These are phyloP conservation scores for Taiozyma onychis DNA, from an alignment of 1,139 yeast species.

Conservation along the genomic window DNA sequence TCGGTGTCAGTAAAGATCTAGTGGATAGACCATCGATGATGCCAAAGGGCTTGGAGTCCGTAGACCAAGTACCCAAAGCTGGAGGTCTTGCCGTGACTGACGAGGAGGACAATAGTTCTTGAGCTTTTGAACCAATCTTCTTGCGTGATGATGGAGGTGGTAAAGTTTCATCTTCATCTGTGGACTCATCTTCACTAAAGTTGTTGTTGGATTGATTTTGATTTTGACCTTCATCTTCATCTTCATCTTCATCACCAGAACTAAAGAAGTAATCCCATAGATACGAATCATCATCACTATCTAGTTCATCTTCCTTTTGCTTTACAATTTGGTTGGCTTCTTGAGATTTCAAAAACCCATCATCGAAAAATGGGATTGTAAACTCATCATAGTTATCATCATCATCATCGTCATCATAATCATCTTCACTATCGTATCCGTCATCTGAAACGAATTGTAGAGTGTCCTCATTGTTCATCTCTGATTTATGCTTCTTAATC, in stretches of 20 bases:
- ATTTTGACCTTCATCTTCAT: slow-evolving; percentile 29
- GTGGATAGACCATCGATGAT: slow-evolving; percentile 93
- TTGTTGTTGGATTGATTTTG: slow-evolving; percentile 25
- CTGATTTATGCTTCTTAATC: slow-evolving; percentile 19
- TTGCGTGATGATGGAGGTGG: slow-evolving; percentile 59
- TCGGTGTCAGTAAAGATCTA: slow-evolving; percentile 52
- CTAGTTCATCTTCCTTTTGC: slow-evolving; percentile 7
- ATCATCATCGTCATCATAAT: slow-evolving; percentile 15
- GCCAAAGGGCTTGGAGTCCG: slow-evolving; percentile 82
- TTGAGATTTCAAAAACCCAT: slow-evolving; percentile 16
- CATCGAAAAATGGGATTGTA: slow-evolving; percentile 32
- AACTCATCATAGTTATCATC: slow-evolving; percentile 31
- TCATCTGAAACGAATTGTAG: slow-evolving; percentile 18
- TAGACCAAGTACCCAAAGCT: slow-evolving; percentile 85
- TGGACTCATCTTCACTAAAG: slow-evolving; percentile 64
- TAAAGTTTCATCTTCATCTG: slow-evolving; percentile 79
- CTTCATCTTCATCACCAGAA: slow-evolving; percentile 30
- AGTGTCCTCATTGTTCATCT: slow-evolving; percentile 15
- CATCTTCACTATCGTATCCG: slow-evolving; percentile 10
- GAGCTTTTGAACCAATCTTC: slow-evolving; percentile 64
- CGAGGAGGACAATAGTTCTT: slow-evolving; percentile 83
- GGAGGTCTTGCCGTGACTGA: slow-evolving; percentile 88
- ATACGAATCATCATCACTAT: slow-evolving; percentile 31
- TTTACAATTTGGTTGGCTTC: slow-evolving; percentile 5
- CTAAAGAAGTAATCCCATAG: slow-evolving; percentile 50